These are phyloP conservation scores for Licmophora abbreviata DNA, from an alignment of 108 stramenopile genomes.

Conservation along the genomic window DNA sequence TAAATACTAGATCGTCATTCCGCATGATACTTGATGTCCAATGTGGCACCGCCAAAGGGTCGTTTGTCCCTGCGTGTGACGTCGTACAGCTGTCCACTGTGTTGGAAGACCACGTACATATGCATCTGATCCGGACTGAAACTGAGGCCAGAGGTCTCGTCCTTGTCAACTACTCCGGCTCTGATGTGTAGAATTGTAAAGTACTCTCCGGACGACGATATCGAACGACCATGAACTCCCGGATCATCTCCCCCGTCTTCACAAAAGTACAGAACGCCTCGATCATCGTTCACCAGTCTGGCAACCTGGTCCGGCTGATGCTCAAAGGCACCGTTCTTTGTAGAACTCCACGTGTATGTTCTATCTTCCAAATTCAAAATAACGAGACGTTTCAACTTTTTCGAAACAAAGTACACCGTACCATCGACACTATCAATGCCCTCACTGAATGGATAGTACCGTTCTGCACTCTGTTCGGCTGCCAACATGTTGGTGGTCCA, in stretches of 20 bases:
- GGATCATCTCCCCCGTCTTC: slow-evolving; percentile 41
- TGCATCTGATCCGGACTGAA: slow-evolving; percentile 11
- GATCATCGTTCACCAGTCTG: slow-evolving; percentile 12
- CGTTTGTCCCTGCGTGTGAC: slow-evolving; percentile 7
- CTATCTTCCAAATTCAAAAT: slow-evolving; percentile 24
- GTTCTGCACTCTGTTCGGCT: slow-evolving; percentile 7
- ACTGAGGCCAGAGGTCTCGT: slow-evolving; percentile 43
- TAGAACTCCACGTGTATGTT: slow-evolving; percentile 8
- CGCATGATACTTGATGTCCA: slow-evolving; percentile 1
- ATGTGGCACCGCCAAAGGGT: not conserved
- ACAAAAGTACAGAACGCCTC: slow-evolving; percentile 37
- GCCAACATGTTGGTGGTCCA: slow-evolving; percentile 22
- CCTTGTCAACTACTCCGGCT: slow-evolving; percentile 6
- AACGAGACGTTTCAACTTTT: slow-evolving; percentile 17
- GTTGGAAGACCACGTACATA: slow-evolving; percentile 12
- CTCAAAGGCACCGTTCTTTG: slow-evolving; percentile 29
- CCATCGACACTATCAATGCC: slow-evolving; percentile 32
- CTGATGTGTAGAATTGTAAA: slow-evolving; percentile 39
- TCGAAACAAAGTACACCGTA: slow-evolving; percentile 41
- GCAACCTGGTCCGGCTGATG: slow-evolving; percentile 37
- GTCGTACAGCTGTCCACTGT: slow-evolving; percentile 5
- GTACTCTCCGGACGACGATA: slow-evolving; percentile 8
- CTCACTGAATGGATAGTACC: slow-evolving; percentile 29
- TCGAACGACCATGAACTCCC: slow-evolving; percentile 31
- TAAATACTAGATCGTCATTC: too few relatives aligned